These are phyloP conservation scores for Mucor indicus DNA, from an alignment of 371 early-diverging fungal genomes.

Conservation along the genomic window DNA sequence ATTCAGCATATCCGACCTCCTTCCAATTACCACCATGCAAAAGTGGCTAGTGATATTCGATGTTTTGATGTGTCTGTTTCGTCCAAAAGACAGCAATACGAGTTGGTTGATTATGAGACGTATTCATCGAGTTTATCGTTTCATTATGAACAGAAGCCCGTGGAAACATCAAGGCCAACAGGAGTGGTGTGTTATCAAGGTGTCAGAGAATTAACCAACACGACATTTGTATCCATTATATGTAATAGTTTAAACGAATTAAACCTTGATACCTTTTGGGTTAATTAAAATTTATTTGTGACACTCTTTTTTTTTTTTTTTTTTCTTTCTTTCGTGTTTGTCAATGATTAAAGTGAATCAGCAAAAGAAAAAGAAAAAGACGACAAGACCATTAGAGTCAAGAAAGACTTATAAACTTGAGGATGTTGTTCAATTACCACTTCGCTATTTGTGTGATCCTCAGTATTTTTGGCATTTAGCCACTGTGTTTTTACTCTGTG, in stretches of 20 bases:
- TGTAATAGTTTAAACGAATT: slow-evolving; percentile 8
- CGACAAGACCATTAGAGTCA: not conserved
- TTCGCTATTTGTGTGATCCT: slow-evolving; percentile 28
- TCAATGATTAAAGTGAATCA: slow-evolving; percentile 10
- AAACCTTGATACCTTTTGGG: slow-evolving; percentile 5
- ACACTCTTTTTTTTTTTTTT: too few relatives aligned
- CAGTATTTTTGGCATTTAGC: slow-evolving; percentile 70
- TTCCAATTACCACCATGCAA: not conserved
- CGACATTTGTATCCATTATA: slow-evolving; percentile 5
- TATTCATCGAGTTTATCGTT: not conserved
- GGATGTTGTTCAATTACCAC: slow-evolving; percentile 1
- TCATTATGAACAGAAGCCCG: slow-evolving; percentile 8
- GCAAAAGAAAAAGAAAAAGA: slow-evolving; percentile 6
- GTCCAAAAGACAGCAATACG: not conserved
- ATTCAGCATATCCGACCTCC: slow-evolving; percentile 3
- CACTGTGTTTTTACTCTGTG: slow-evolving; percentile 49
- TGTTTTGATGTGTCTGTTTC: not conserved
- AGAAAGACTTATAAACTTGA: slow-evolving; percentile 2
- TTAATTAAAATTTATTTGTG: slow-evolving; percentile 8
- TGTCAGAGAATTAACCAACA: not conserved
- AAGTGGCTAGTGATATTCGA: not conserved
- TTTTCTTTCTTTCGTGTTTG: too few relatives aligned
- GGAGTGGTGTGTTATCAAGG: not conserved
- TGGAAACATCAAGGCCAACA: slow-evolving; percentile 3
- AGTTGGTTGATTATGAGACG: slow-evolving; percentile 8